phyloP scores from a whole-genome alignment of 2,329 filamentous ascomycete species.

The Alternaria brassicae region DNA sequence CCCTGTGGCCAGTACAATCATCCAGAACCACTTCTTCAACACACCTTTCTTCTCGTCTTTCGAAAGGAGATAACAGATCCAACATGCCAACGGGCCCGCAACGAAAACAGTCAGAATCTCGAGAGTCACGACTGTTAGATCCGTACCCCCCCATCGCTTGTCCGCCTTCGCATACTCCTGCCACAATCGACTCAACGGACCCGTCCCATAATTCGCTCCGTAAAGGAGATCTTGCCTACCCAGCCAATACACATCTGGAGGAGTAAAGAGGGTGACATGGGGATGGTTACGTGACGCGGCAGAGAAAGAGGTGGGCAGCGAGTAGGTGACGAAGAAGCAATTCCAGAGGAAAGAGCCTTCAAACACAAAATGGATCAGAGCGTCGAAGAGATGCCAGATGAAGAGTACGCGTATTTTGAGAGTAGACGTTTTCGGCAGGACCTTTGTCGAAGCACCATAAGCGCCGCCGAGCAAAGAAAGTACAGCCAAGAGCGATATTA shows the following conservation, averaged over 20 bases:
- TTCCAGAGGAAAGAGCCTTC: constrained; percentile 93
- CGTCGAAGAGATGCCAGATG: constrained; percentile 94
- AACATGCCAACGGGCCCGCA: constrained; percentile 64
- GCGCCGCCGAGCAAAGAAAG: constrained; percentile 63
- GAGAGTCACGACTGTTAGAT: constrained; percentile 65
- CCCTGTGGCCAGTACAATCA: constrained; percentile 65
- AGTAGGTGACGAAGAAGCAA: constrained; percentile 78
- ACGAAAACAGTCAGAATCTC: constrained; percentile 68
- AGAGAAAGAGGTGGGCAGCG: constrained; percentile 51
- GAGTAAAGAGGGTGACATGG: constrained; percentile 51
- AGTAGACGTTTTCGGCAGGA: constrained; percentile 63
- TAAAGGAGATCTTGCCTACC: constrained; percentile 63
- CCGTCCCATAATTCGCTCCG: constrained; percentile 64
- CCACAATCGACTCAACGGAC: constrained; percentile 64
- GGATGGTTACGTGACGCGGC: constrained; percentile 36
- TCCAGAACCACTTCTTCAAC: constrained; percentile 60
- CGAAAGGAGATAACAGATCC: constrained; percentile 62
- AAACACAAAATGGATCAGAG: constrained; percentile 87
- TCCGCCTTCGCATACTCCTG: constrained; percentile 72
- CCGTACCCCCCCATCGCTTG: constrained; percentile 65
- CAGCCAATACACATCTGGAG: constrained; percentile 61
- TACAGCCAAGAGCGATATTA: constrained; percentile 62
- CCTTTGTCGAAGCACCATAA: constrained; percentile 56
- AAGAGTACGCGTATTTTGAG: constrained; percentile 76
- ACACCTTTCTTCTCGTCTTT: constrained; percentile 48